Evolutionary conservation across 1,284 basidiomycete species (phyloP), one percentile per base, ranked within the genome.

Genomic region (Hypsizygus ulmarius): DNA sequence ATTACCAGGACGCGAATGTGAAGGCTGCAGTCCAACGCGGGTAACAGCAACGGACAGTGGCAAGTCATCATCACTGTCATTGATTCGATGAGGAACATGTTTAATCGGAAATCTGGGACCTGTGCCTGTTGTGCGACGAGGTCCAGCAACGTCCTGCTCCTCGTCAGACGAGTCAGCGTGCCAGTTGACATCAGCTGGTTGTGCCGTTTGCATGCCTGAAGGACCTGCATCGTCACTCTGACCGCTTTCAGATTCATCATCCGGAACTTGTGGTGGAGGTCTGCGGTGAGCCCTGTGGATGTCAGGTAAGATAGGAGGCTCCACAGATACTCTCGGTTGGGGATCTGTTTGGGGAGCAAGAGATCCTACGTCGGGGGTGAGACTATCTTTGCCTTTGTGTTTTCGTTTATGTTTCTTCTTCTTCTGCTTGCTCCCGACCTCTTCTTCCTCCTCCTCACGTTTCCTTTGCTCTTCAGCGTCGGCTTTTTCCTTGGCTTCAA

Each of bases 31-130:
- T 10, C 66, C 62, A 11, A 71, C 78, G 18, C 75, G 74, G 41
- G 70, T 66, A n/a, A 82, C 71, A 9, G 84, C 78, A 10, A 78
- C 77, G 16, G 79, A 78, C n/a, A 90, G 70, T 5, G 87, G 87
- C 36, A 89, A 53, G 64, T 90, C 87, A 56, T 89, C 87, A 41
- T 90, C 88, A 55, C 83, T 86, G 56, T 73, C 72, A 18, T 72
- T 75, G 41, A 47, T 35, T 51, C 30, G 52, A 39, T 51, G 50
- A 27, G 53, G 55, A 32, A 51, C 53, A 12, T 56, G 37, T 41
- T 71, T 69, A 12, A 57, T 69, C 29, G 68, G 70, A 56, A 76
- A 74, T 54, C 75, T 71, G 47, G 69, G 75, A 3, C 81, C 81
- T n/a, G 72, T 69, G 35, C 80, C 78, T 12, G 75, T 78, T 1